Evolutionary conservation across 2,329 filamentous ascomycete species (phyloP).

Genomic region (Colletotrichum noveboracense): DNA sequence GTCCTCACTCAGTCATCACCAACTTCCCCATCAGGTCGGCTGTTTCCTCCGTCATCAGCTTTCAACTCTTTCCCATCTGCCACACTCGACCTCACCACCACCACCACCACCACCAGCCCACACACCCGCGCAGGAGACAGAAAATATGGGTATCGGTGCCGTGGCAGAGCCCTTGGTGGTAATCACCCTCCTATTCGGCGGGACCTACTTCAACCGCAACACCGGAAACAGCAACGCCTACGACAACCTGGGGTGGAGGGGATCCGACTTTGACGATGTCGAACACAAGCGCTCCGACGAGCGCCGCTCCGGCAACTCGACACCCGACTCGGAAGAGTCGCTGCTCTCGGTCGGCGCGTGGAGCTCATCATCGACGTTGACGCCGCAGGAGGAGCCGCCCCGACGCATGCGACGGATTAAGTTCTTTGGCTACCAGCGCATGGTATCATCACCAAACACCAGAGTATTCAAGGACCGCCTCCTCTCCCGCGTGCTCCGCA

Average conservation of each 20-base stretch:
- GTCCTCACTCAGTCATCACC: not conserved
- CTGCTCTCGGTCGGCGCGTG: conserved; percentile 14
- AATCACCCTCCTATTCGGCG: conserved; percentile 47
- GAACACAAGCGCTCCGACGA: conserved; percentile 41
- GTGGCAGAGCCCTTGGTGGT: conserved; percentile 48
- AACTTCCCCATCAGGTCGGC: not conserved
- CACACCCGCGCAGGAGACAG: not conserved
- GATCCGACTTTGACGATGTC: not conserved
- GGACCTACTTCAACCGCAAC: conserved; percentile 49
- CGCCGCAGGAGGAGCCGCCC: conserved; percentile 30
- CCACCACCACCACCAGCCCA: not conserved
- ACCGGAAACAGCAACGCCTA: conserved; percentile 35
- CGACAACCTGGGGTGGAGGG: conserved; percentile 22
- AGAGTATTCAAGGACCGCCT: conserved; percentile 62
- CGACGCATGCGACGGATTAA: conserved; percentile 38
- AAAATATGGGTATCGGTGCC: conserved; percentile 43
- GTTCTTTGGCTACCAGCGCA: conserved; percentile 31
- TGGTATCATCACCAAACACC: conserved; percentile 66
- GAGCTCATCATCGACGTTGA: conserved; percentile 30
- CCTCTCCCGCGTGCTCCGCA: conserved; percentile 67
- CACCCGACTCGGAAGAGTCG: conserved; percentile 17
- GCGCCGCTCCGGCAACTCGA: conserved; percentile 17
- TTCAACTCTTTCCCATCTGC: not conserved
- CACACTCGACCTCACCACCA: not conserved
- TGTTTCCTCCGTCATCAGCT: not conserved